phyloP scores from a whole-genome alignment of 495 filamentous ascomycete species.

The Penicillium nucicola region DNA sequence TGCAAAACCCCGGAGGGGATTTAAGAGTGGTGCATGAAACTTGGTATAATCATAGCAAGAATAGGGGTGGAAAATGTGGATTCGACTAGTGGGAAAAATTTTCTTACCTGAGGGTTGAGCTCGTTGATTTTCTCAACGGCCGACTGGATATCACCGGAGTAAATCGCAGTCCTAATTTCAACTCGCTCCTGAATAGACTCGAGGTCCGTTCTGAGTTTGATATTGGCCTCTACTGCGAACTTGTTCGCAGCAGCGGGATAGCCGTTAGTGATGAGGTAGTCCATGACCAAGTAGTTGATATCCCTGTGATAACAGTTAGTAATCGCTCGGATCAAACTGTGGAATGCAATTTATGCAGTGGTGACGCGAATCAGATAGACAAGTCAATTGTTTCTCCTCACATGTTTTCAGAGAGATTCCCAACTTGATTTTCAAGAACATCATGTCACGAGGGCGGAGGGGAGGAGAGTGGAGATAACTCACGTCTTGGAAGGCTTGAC shows the following conservation, averaged over 20 bases:
- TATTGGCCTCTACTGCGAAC: slow-evolving; percentile 91
- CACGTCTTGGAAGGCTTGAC: slow-evolving; percentile 89
- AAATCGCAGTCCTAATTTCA: slow-evolving; percentile 75
- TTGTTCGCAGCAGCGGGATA: slow-evolving; percentile 91
- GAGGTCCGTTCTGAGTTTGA: slow-evolving; percentile 65
- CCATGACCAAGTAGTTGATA: slow-evolving; percentile 93
- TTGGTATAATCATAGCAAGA: slow-evolving; percentile 85
- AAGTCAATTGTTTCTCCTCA: slow-evolving; percentile 90
- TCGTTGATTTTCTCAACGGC: slow-evolving; percentile 89
- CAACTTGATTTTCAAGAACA: slow-evolving; percentile 86
- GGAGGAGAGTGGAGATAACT: slow-evolving; percentile 29
- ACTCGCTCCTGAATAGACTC: slow-evolving; percentile 73
- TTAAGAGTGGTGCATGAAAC: slow-evolving; percentile 99
- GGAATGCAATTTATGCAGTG: slow-evolving; percentile 6
- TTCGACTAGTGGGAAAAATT: slow-evolving; percentile 4
- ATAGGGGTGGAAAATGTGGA: slow-evolving; percentile 6
- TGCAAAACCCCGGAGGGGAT: slow-evolving; percentile 73
- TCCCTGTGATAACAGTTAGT: slow-evolving; percentile 61
- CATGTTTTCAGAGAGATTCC: slow-evolving; percentile 98
- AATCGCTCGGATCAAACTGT: slow-evolving; percentile 6
- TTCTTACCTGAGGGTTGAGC: slow-evolving; percentile 80
- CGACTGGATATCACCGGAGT: slow-evolving; percentile 75
- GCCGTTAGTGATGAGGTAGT: slow-evolving; percentile 94
- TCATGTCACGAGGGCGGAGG: slow-evolving; percentile 54
- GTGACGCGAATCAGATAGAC: slow-evolving; percentile 54